Conservation (phyloP, 2,329 filamentous ascomycete species). For the Sporothrix dimorphospora region DNA sequence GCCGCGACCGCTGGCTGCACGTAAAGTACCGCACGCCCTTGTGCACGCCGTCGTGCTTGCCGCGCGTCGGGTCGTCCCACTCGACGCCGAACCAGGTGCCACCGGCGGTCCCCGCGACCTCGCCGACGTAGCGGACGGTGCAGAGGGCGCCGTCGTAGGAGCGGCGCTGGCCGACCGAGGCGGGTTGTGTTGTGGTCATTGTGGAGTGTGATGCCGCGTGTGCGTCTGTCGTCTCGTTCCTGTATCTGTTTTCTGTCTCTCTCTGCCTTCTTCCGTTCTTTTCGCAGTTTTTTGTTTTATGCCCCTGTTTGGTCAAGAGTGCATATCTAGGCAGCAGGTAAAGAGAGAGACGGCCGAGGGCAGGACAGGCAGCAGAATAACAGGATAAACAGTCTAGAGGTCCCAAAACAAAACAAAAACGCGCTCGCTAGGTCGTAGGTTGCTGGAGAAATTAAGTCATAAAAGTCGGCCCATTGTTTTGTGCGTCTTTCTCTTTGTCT, state of each 20-base stretch:
- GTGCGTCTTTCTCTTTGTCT: neutral
- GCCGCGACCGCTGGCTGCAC: constrained; percentile 59
- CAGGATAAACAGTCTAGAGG: neutral
- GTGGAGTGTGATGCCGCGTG: neutral
- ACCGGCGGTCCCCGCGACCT: constrained; percentile 74
- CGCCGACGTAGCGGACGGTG: constrained; percentile 82
- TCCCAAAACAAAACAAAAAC: neutral
- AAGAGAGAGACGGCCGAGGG: neutral
- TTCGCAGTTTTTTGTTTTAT: neutral
- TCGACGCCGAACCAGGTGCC: constrained; percentile 92
- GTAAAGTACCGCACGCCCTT: constrained; percentile 79
- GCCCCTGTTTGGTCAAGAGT: neutral
- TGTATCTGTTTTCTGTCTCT: no score
- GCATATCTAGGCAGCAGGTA: constrained; percentile 23
- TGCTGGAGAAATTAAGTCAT: neutral
- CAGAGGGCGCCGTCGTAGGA: constrained; percentile 78
- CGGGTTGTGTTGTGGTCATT: constrained; percentile 44
- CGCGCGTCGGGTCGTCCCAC: constrained; percentile 86
- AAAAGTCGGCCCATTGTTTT: neutral
- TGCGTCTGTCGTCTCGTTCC: neutral
- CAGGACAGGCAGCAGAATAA: constrained; percentile 20
- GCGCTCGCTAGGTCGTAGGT: neutral
- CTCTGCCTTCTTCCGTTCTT: neutral
- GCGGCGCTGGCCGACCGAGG: constrained; percentile 69
- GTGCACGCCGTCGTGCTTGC: constrained; percentile 88